phyloP scores from a whole-genome alignment of 1,284 basidiomycete genomes.

The Anthracocystis setariae region DNA sequence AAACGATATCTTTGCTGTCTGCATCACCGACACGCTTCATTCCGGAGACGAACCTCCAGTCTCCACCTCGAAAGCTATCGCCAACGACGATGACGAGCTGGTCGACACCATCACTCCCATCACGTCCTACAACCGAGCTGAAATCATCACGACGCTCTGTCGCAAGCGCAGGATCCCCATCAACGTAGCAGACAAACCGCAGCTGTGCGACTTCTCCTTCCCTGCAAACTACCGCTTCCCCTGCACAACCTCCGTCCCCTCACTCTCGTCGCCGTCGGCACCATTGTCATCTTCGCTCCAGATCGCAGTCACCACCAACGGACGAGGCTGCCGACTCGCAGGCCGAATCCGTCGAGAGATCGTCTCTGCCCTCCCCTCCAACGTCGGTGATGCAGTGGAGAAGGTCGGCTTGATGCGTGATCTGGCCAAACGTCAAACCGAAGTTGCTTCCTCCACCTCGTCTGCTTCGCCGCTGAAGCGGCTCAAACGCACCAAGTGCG shows the following conservation, averaged over 20 bases:
- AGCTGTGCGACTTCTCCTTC: slow-evolving; percentile 89
- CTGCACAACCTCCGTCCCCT: slow-evolving; percentile 24
- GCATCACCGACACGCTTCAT: slow-evolving; percentile 65
- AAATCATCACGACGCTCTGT: slow-evolving; percentile 53
- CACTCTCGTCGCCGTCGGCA: not conserved
- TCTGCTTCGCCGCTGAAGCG: slow-evolving; percentile 20
- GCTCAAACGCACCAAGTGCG: slow-evolving; percentile 6
- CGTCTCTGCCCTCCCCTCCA: slow-evolving; percentile 78
- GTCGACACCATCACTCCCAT: slow-evolving; percentile 8
- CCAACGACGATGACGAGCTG: slow-evolving; percentile 8
- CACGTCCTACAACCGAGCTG: slow-evolving; percentile 38
- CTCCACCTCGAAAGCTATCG: slow-evolving; percentile 1
- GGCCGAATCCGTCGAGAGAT: slow-evolving; percentile 84
- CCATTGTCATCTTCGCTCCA: slow-evolving; percentile 74
- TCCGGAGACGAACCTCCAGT: slow-evolving; percentile 34
- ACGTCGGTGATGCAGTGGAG: slow-evolving; percentile 80
- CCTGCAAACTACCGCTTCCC: slow-evolving; percentile 85
- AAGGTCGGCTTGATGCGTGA: slow-evolving; percentile 79
- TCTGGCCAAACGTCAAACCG: slow-evolving; percentile 72
- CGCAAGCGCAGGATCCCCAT: slow-evolving; percentile 74
- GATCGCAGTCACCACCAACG: slow-evolving; percentile 89
- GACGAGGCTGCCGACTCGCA: slow-evolving; percentile 86
- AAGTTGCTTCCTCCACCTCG: not conserved
- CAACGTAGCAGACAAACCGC: slow-evolving; percentile 86
- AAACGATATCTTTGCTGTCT: slow-evolving; percentile 57